Conservation (phyloP, 495 filamentous ascomycete species). For the Penicillium bovifimosum region DNA sequence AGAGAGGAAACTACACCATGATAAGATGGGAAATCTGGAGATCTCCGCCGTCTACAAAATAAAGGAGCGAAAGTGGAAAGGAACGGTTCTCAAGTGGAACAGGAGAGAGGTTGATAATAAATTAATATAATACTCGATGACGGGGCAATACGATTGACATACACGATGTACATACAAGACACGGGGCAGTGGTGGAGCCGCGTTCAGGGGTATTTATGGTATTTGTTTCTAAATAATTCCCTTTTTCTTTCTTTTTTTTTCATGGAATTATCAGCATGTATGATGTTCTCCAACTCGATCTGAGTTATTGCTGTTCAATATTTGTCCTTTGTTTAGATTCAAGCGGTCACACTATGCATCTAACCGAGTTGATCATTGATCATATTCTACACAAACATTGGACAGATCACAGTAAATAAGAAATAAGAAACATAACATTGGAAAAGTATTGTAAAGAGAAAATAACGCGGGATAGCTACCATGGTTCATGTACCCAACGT, state of each 20-base stretch:
- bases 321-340: neutral
- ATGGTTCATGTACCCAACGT: neutral
- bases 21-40: conserved; percentile 11
- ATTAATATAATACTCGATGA: conserved; percentile 8
- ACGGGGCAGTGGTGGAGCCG: conserved; percentile 1
- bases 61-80: conserved; percentile 6
- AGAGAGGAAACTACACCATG: conserved; percentile 5
- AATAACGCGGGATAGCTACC: neutral
- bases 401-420: neutral
- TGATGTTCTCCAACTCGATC: neutral
- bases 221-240: neutral
- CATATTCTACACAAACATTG: neutral
- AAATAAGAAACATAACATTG: neutral
- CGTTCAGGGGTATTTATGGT: conserved; percentile 5
- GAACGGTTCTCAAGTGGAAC: conserved; percentile 6
- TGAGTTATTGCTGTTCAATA: neutral
- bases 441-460: neutral
- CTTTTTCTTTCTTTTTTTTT: neutral
- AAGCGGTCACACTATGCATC: neutral
- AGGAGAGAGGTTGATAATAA: conserved; percentile 3
- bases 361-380: neutral
- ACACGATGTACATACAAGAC: too few species aligned
- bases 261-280: neutral
- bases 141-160: neutral
- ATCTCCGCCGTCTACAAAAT: conserved; percentile 3